Conservation (phyloP, 495 filamentous ascomycete species). For the Bacidia rubella region DNA sequence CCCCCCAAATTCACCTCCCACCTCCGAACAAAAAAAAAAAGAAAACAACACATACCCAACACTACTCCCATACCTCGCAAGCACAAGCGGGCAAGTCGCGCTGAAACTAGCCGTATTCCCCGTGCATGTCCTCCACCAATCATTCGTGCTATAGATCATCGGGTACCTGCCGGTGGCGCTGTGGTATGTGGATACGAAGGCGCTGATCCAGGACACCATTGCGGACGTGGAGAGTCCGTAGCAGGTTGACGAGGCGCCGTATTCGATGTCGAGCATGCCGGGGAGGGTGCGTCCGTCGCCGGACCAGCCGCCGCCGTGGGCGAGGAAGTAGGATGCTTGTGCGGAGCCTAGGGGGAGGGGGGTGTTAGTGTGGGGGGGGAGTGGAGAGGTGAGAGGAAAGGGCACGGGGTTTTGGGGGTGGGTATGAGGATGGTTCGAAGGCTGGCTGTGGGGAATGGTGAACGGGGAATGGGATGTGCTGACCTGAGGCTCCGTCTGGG, state of each 20-base stretch:
- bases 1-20: too few relatives aligned
- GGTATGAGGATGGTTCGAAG: slow-evolving; percentile 37
- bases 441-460: too few relatives aligned
- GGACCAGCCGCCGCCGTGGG: slow-evolving; percentile 50
- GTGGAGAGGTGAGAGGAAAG: slow-evolving; percentile 29
- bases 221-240: slow-evolving; percentile 35
- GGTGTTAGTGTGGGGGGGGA: too few relatives aligned
- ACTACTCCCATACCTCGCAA: slow-evolving; percentile 36
- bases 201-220: slow-evolving; percentile 49
- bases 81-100: slow-evolving; percentile 39
- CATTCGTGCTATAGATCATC: slow-evolving; percentile 45
- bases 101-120: slow-evolving; percentile 40
- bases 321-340: slow-evolving; percentile 46
- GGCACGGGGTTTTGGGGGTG: slow-evolving; percentile 7
- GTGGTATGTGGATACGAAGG: slow-evolving; percentile 46
- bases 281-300: slow-evolving; percentile 48
- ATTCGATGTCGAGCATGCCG: slow-evolving; percentile 55
- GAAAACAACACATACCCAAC: too few relatives aligned
- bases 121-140: slow-evolving; percentile 52
- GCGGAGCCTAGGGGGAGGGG: too few relatives aligned
- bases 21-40: too few relatives aligned
- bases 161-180: slow-evolving; percentile 38
- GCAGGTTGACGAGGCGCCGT: slow-evolving; percentile 32
- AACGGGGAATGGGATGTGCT: too few relatives aligned
- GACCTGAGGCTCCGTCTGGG: slow-evolving; percentile 31